Conservation (phyloP, 805 yeast genomes). For the Sungouiella blattae region DNA sequence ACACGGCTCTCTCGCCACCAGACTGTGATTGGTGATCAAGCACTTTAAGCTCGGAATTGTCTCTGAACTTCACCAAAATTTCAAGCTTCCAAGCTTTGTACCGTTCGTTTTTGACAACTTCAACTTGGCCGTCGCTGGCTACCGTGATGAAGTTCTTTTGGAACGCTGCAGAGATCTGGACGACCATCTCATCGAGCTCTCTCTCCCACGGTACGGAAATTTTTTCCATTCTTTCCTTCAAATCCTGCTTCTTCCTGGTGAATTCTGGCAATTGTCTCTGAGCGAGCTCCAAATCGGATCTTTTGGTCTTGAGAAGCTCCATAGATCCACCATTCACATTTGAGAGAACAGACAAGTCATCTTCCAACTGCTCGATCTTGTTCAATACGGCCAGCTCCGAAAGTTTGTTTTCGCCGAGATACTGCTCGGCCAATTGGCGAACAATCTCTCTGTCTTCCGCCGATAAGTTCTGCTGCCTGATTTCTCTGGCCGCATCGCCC, state of each 20-base stretch:
- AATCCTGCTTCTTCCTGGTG: slow-evolving; percentile 18
- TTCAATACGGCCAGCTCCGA: slow-evolving; percentile 35
- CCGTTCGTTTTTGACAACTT: slow-evolving; percentile 49
- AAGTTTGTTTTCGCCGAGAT: slow-evolving; percentile 34
- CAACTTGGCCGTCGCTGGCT: slow-evolving; percentile 85
- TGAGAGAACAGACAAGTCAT: slow-evolving; percentile 39
- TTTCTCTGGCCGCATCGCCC: slow-evolving; percentile 36
- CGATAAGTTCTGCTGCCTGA: slow-evolving; percentile 33
- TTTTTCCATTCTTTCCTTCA: slow-evolving; percentile 34
- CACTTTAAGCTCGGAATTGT: slow-evolving; percentile 61
- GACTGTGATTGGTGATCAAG: slow-evolving; percentile 88
- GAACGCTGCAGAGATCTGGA: slow-evolving; percentile 60
- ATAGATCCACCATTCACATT: slow-evolving; percentile 37
- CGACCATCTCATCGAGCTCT: slow-evolving; percentile 50
- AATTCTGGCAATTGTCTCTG: slow-evolving; percentile 38
- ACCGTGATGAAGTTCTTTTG: slow-evolving; percentile 63
- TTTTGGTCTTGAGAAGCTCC: slow-evolving; percentile 37
- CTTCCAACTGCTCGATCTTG: slow-evolving; percentile 43
- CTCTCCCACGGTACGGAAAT: slow-evolving; percentile 58
- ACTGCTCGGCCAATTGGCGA: slow-evolving; percentile 35
- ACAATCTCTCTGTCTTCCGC: slow-evolving; percentile 38
- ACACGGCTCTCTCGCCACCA: slow-evolving; percentile 96
- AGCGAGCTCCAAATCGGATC: slow-evolving; percentile 30
- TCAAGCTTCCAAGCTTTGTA: slow-evolving; percentile 79
- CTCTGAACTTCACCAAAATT: slow-evolving; percentile 82